Percentiles rank a stretch among this genome's conserved stretches.
phyloP scores from a whole-genome alignment of 2,329 filamentous ascomycete species.

The Aspergillus sp. region DNA sequence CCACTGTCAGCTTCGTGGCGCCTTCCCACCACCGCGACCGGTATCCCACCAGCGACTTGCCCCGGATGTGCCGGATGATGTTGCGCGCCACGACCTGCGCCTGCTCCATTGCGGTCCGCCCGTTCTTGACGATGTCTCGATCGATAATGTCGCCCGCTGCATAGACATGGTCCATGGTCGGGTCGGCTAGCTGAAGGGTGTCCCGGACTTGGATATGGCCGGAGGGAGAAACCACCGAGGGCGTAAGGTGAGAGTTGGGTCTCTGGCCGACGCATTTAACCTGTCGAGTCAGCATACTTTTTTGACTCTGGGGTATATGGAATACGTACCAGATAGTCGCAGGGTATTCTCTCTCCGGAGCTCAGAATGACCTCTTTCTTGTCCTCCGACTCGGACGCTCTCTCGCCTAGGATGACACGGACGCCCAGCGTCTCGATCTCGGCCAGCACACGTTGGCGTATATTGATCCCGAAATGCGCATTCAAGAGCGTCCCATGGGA shows the following conservation, averaged over 20 bases:
- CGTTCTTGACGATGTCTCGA: conserved; percentile 45
- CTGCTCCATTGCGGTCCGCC: conserved; percentile 48
- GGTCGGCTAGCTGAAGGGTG: conserved; percentile 50
- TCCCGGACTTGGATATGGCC: conserved; percentile 48
- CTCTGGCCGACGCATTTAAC: conserved; percentile 54
- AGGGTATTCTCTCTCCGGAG: conserved; percentile 40
- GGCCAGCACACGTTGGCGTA: conserved; percentile 33
- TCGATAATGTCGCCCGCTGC: conserved; percentile 58
- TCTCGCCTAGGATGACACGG: conserved; percentile 45
- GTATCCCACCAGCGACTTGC: conserved; percentile 36
- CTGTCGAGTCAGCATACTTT: conserved; percentile 22
- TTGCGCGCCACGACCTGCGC: conserved; percentile 48
- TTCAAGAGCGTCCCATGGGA: conserved; percentile 48
- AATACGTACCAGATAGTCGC: conserved; percentile 42
- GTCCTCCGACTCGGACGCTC: conserved; percentile 35
- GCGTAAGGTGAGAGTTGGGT: conserved; percentile 47
- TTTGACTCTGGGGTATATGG: conserved; percentile 8
- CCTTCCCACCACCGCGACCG: conserved; percentile 41
- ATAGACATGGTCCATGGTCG: conserved; percentile 46
- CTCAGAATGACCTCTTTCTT: conserved; percentile 20
- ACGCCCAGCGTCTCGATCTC: conserved; percentile 43
- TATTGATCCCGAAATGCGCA: conserved; percentile 39
- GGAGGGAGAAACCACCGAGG: conserved; percentile 37
- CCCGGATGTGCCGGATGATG: conserved; percentile 42
- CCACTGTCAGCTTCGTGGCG: conserved; percentile 48